Evolutionary conservation across 352 stramenopile species (phyloP).

Genomic region (Pythium periplocum): DNA sequence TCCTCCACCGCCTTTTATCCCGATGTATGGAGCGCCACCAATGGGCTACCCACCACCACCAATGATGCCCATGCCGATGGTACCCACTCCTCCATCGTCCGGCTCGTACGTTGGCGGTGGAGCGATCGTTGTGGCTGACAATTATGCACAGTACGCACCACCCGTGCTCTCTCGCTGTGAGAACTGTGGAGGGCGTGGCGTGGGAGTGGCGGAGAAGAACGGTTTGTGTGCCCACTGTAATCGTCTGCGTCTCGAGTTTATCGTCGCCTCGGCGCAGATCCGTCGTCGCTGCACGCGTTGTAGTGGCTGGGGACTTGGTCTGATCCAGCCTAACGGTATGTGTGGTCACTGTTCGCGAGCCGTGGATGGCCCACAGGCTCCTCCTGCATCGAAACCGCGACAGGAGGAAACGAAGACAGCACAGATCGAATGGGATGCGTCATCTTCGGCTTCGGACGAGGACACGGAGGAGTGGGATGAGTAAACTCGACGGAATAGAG

Average conservation of each 20-base stretch:
- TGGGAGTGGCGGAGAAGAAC: constrained; percentile 66
- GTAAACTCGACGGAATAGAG: constrained; percentile 9
- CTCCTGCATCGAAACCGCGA: not conserved
- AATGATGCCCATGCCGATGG: constrained; percentile 7
- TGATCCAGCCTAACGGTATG: constrained; percentile 39
- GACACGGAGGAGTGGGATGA: constrained; percentile 41
- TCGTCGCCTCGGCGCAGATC: constrained; percentile 61
- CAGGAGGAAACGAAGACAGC: not conserved
- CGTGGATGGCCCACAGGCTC: not conserved
- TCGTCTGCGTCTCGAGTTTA: constrained; percentile 58
- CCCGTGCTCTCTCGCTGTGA: constrained; percentile 44
- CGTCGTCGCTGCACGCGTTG: constrained; percentile 43
- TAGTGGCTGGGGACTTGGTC: constrained; percentile 48
- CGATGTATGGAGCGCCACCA: constrained; percentile 1
- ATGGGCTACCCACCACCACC: constrained; percentile 1
- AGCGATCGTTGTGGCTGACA: constrained; percentile 5
- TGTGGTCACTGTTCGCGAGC: constrained; percentile 49
- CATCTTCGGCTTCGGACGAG: constrained; percentile 27
- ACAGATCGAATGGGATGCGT: constrained; percentile 43
- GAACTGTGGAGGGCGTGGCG: constrained; percentile 41
- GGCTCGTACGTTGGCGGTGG: not conserved
- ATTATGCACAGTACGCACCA: constrained; percentile 10
- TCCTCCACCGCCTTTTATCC: constrained; percentile 4
- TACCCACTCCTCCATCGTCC: constrained; percentile 3
- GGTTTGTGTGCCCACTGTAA: constrained; percentile 66